Evolutionary conservation across 257 asterid genomes (phyloP), one percentile per base, ranked within the genome.

Genomic region (Anisodus acutangulus): DNA sequence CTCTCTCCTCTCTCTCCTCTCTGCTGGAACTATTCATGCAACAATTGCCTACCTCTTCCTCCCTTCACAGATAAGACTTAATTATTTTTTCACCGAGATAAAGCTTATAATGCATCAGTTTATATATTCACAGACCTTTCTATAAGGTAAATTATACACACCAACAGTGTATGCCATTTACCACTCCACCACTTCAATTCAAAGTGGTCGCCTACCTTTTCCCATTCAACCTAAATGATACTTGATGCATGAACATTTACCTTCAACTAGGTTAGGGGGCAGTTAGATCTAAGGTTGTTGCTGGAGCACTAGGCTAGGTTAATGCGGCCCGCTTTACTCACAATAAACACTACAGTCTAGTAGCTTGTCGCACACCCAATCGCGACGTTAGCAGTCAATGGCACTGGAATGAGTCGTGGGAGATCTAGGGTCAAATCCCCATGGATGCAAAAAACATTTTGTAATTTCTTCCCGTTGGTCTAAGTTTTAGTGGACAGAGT

Each of bases 61-160:
- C 31, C 54, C 54, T 69, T 39, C 53, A 69, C 74, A 67, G 49
- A 67, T 35, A 35, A 67, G 47, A 35, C 74, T 67, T 35, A 67
- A 6, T 6, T 67, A n/a, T 37, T 67, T 6, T 67, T 67, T 67
- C 76, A 37, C 76, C 12, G 0, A 69, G 35, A 69, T 39, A 69
- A 69, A 69, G 41, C 15, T 69, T 17, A 69, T 39, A 41, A 69
- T 8, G 54, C 35, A 69, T 69, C 54, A 41, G 35, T 39, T 69
- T 69, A 41, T 69, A 39, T 41, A 69, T 69, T 67, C 76, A 67
- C 49, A 13, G 45, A 68, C 78, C 78, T 68, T 68, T 37, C 37
- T 0, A 62, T 19, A 68, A 68, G 51, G 76, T 68, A 68, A 68
- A 68, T 15, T 7, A 15, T 37, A 70, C 16, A 70, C 35, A 43